Evolutionary conservation across 2,329 filamentous ascomycete species (phyloP).

Genomic region (Trichoderma sp.): DNA sequence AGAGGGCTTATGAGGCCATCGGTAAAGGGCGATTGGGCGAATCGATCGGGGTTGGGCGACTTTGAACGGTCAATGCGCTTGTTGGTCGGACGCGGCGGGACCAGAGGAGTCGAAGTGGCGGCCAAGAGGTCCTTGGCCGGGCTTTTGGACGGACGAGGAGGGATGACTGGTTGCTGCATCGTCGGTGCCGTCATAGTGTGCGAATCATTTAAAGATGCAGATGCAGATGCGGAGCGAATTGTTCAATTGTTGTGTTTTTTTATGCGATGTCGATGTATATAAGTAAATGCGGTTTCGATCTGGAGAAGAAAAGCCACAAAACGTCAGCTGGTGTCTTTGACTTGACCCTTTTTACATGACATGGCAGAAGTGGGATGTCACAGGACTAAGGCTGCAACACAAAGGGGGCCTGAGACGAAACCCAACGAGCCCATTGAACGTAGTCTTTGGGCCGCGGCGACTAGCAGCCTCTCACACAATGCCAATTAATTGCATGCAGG

Average conservation of each 20-base stretch:
- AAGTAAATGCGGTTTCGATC: not conserved
- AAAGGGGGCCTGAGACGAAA: conserved; percentile 4
- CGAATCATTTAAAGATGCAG: conserved; percentile 4
- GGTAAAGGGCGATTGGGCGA: conserved; percentile 83
- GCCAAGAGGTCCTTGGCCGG: conserved; percentile 47
- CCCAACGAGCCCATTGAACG: conserved; percentile 5
- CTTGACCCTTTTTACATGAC: not conserved
- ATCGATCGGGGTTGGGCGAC: conserved; percentile 76
- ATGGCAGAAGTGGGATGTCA: conserved; percentile 6
- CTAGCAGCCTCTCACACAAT: not conserved
- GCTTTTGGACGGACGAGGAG: conserved; percentile 56
- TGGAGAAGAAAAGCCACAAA: not conserved
- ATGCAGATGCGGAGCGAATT: not conserved
- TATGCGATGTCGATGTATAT: not conserved
- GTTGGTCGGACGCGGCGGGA: conserved; percentile 75
- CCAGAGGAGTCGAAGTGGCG: conserved; percentile 56
- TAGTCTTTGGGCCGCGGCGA: not conserved
- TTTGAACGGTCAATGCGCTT: conserved; percentile 73
- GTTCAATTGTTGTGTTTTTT: not conserved
- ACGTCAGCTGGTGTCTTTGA: not conserved
- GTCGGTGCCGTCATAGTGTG: conserved; percentile 51
- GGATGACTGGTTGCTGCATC: conserved; percentile 54
- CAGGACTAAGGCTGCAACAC: conserved; percentile 17
- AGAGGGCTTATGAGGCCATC: conserved; percentile 58
- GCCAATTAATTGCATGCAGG: not conserved